Evolutionary conservation across 2,329 filamentous ascomycete genomes (phyloP), one percentile per base, ranked within the genome.

Genomic region (Aciculosporium take): DNA sequence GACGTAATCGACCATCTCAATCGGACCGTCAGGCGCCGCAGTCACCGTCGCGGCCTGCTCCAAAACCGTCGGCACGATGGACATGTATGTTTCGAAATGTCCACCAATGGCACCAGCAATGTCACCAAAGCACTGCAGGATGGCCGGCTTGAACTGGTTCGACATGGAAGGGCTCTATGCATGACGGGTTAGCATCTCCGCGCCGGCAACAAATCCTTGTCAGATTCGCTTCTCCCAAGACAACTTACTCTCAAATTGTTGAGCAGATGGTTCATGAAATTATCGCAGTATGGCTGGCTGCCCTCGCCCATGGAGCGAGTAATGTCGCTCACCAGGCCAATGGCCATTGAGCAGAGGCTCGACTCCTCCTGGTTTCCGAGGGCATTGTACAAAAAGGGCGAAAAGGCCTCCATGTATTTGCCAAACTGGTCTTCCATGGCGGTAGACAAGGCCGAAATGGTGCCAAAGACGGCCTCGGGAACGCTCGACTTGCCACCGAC

Each of bases 111-210:
- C 88, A 53, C 88, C 84, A 30, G 91, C 91, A 64, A 98, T 94
- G 56, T 98, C 91, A 45, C 91, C 91, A 56, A 98, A 98, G 60
- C 87, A 95, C 63, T 96, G 89, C 42, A 98, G 74, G 49, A 98
- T 98, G 23, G 91, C 87, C 34, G 91, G 91, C 74, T 96, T 96
- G 67, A 96, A 93, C 64, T 94, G 86, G 63, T 96, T 94, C 51
- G 84, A 83, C 41, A 94, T 72, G n/a, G 80, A 76, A 10, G 82
- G 78, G 63, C 85, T 93, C 77, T 86, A 58, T 30, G 38, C 24
- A 17, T 24, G 13, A 10, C n/a, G n/a, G n/a, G n/a, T 21, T 33
- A n/a, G 7, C 15, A 37, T 25, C 33, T 4, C n/a, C n/a, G n/a
- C n/a, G n/a, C n/a, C n/a, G n/a, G n/a, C n/a, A n/a, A n/a, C n/a